Conservation (phyloP, 495 filamentous ascomycete species). For the Aspergillus kassunensis region DNA sequence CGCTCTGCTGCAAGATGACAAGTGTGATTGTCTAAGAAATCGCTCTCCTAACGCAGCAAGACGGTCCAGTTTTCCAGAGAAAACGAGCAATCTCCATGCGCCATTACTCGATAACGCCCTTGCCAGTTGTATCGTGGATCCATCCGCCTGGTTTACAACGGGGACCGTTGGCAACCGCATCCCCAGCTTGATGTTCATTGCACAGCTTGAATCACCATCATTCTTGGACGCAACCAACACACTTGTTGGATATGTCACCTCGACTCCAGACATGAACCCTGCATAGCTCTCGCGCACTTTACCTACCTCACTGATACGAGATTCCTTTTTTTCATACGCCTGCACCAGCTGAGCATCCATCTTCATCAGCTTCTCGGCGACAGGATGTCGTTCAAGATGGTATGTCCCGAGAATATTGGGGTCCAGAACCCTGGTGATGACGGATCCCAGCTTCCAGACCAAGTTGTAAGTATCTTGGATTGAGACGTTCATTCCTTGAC, state of each 20-base stretch:
- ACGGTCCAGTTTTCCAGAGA: constrained; percentile 36
- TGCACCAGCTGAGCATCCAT: constrained; percentile 14
- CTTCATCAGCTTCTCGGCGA: constrained; percentile 20
- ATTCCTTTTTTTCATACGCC: constrained; percentile 11
- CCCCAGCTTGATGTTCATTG: constrained; percentile 46
- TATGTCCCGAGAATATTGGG: constrained; percentile 35
- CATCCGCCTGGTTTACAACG: constrained; percentile 56
- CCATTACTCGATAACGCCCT: constrained; percentile 50
- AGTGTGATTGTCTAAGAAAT: not conserved
- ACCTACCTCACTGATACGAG: not conserved
- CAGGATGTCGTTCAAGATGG: constrained; percentile 26
- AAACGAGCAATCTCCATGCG: constrained; percentile 58
- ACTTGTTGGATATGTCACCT: constrained; percentile 18
- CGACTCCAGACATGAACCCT: constrained; percentile 19
- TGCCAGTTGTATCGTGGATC: constrained; percentile 50
- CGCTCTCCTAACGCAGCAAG: constrained; percentile 8
- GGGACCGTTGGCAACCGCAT: constrained; percentile 55
- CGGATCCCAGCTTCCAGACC: constrained; percentile 46
- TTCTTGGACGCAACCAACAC: constrained; percentile 9
- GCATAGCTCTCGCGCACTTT: constrained; percentile 13
- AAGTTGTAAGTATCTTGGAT: constrained; percentile 54
- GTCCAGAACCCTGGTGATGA: constrained; percentile 21
- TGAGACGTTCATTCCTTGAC: constrained; percentile 52
- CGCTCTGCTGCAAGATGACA: not conserved
- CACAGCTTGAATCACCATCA: constrained; percentile 21